A percentile compares a stretch with the other conserved stretches of the same genome.
Conservation (phyloP, 805 yeast species). For the Wickerhamomyces sydowiorum region DNA sequence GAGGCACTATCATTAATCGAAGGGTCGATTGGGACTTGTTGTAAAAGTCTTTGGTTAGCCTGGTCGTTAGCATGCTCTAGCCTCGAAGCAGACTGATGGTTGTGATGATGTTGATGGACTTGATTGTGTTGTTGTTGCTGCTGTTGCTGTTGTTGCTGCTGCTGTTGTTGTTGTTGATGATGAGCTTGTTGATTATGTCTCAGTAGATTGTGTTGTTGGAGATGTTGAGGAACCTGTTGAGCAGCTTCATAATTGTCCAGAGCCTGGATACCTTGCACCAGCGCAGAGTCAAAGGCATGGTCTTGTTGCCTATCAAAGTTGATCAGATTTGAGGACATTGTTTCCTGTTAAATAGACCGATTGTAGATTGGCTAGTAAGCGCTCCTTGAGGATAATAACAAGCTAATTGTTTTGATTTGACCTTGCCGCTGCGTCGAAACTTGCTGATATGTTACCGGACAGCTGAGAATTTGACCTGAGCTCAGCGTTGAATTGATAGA, state of each 20-base stretch:
- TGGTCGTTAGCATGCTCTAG: neutral
- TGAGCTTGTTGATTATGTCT: neutral
- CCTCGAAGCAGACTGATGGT: neutral
- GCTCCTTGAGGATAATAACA: neutral
- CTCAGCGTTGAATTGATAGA: too few relatives aligned
- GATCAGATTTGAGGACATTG: constrained; percentile 4
- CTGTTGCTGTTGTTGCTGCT: constrained; percentile 11
- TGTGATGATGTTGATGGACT: constrained; percentile 1
- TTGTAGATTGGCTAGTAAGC: too few relatives aligned
- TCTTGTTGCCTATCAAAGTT: constrained; percentile 10
- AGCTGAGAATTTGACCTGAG: too few relatives aligned
- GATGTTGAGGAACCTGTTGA: neutral
- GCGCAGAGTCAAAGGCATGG: constrained; percentile 6
- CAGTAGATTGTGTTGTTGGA: neutral
- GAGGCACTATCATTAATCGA: constrained; percentile 15
- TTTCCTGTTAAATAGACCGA: neutral
- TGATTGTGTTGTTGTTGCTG: constrained; percentile 10
- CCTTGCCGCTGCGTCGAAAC: too few relatives aligned
- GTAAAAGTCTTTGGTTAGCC: neutral
- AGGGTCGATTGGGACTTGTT: constrained; percentile 20
- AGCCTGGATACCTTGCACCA: constrained; percentile 10
- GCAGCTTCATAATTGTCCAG: constrained; percentile 7
- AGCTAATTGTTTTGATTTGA: too few relatives aligned
- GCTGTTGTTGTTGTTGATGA: constrained; percentile 4
- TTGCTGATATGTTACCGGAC: too few relatives aligned